Evolutionary conservation across 805 yeast genomes (phyloP).

Genomic region (Pichia heedii): DNA sequence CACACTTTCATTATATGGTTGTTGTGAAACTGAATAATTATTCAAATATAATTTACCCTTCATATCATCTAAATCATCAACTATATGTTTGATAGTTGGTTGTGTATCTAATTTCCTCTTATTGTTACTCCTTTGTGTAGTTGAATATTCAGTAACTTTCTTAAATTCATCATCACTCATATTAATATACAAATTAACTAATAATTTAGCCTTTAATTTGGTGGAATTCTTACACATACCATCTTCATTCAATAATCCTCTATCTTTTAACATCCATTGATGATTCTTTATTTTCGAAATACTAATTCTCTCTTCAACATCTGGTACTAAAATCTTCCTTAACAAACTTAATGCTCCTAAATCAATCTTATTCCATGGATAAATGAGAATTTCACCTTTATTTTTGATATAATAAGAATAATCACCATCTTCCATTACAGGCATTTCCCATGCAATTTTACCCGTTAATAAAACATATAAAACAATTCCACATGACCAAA

Average conservation of each 20-base stretch:
- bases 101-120: conserved; percentile 32
- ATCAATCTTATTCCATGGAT: conserved; percentile 50
- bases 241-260: conserved; percentile 33
- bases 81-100: conserved; percentile 31
- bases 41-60: conserved; percentile 19
- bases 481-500: conserved; percentile 66
- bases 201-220: conserved; percentile 39
- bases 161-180: conserved; percentile 40
- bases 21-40: conserved; percentile 34
- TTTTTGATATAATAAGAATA: conserved; percentile 25
- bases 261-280: conserved; percentile 44
- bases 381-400: conserved; percentile 36
- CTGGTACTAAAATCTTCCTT: conserved; percentile 42
- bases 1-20: conserved; percentile 30
- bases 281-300: conserved; percentile 37
- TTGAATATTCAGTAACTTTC: conserved; percentile 20
- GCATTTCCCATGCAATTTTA: conserved; percentile 66
- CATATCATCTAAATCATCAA: conserved; percentile 27
- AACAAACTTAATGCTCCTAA: conserved; percentile 41
- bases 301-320: conserved; percentile 36
- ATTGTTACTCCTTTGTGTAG: conserved; percentile 15
- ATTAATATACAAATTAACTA: conserved; percentile 45
- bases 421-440: conserved; percentile 40
- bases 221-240: conserved; percentile 49
- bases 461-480: conserved; percentile 56